These are phyloP conservation scores for Helianthus tuberosus DNA, from an alignment of 129 eudicot species.

Conservation along the genomic window DNA sequence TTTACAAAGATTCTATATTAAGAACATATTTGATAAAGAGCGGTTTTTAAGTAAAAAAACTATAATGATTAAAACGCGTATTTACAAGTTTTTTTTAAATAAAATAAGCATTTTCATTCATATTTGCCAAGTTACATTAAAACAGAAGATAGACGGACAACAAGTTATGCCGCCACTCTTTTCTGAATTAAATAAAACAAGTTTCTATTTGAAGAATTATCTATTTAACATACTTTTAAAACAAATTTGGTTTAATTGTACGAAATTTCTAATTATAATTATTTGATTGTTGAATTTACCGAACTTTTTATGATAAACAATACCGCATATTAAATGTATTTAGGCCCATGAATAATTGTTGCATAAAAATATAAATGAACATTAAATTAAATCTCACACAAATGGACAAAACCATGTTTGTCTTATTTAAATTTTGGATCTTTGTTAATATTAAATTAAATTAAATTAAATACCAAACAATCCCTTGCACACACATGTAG, in stretches of 20 bases:
- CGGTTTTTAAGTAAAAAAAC: too few species aligned
- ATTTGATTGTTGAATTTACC: background rate
- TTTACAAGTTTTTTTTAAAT: too few species aligned
- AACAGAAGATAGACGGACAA: too few species aligned
- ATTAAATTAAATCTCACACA: constrained; percentile 4
- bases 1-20: constrained; percentile 1
- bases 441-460: background rate
- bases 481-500: constrained; percentile 23
- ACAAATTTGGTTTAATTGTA: background rate
- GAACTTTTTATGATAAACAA: too few species aligned
- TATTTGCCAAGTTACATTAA: too few species aligned
- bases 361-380: background rate
- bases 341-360: background rate
- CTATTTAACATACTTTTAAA: too few species aligned
- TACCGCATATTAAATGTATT: background rate
- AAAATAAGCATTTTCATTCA: too few species aligned
- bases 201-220: too few species aligned
- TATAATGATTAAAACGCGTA: too few species aligned
- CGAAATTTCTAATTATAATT: background rate
- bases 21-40: too few species aligned
- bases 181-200: too few species aligned
- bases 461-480: constrained; percentile 28
- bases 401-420: constrained; percentile 35
- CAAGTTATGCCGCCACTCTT: too few species aligned
- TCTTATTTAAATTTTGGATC: constrained; percentile 18